Evolutionary conservation across 176 grass and related monocot species (phyloP).

Genomic region (Puccinellia tenuiflora): DNA sequence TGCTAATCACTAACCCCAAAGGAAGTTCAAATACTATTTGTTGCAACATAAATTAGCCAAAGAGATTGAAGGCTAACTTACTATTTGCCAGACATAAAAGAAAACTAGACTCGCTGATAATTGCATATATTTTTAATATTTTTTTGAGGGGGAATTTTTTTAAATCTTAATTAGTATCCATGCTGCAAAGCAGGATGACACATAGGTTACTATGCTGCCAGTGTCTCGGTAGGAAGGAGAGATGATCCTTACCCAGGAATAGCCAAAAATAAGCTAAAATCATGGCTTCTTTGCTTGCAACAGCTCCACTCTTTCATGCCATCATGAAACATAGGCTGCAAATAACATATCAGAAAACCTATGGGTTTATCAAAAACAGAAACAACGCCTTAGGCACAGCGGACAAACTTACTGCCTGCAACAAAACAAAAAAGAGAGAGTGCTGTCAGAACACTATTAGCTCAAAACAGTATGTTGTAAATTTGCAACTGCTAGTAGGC

Average conservation of each 20-base stretch:
- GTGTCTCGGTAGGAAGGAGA: neutral
- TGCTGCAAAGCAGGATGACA: neutral
- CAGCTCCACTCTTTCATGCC: slow-evolving; percentile 99
- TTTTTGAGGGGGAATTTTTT: too few species aligned
- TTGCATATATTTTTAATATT: too few species aligned
- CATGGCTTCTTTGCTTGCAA: slow-evolving; percentile 97
- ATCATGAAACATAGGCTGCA: slow-evolving; percentile 89
- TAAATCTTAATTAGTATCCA: neutral
- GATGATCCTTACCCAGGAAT: slow-evolving; percentile 85
- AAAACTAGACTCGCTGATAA: neutral
- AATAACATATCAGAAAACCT: slow-evolving; percentile 29
- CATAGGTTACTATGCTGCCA: neutral
- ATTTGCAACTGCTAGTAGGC: neutral
- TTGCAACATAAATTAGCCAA: neutral
- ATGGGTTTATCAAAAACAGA: slow-evolving; percentile 5
- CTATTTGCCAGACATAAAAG: neutral
- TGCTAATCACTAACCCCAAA: neutral
- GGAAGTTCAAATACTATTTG: neutral
- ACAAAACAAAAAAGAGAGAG: slow-evolving; percentile 11
- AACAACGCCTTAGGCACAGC: slow-evolving; percentile 21
- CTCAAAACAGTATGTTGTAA: neutral
- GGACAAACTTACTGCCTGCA: slow-evolving; percentile 82
- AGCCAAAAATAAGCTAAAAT: slow-evolving; percentile 97
- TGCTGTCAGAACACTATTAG: slow-evolving; percentile 9
- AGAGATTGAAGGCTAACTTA: slow-evolving; percentile 7